Evolutionary conservation across 805 yeast species (phyloP), one percentile per base, ranked within the genome.

Genomic region (Kazachstania bromeliacearum): DNA sequence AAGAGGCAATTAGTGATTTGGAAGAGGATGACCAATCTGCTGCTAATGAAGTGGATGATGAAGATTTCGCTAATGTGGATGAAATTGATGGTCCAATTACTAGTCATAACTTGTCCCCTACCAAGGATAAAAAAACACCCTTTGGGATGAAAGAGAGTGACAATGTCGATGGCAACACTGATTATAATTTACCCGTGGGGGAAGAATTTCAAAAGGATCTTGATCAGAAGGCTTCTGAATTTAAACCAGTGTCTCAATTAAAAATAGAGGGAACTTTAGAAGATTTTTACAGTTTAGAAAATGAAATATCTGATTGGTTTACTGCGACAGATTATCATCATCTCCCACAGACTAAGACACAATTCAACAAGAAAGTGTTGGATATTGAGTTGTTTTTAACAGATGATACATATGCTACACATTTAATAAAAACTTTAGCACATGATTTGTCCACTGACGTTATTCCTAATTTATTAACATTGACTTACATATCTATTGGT

Each of bases 231-330:
- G 67, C 66, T 1, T 53, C 53, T 10, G 64, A 64, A 33, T 49
- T 57, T 27, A 60, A 55, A 10, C 50, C 57, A 1, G 39, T 56
- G 1, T 51, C 64, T 12, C 59, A 55, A 36, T 74, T 77, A 0
- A 63, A 61, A 19, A 50, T 76, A 5, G 56, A 64, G 5, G 77
- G 70, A 57, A 49, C 57, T 3, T 64, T 62, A 39, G 32, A 51
- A 4, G 74, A 70, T 34, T 46, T 50, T 1, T 57, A 62, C 9
- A 39, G 50, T 2, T 50, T 72, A 13, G 40, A 42, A 10, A 52
- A 53, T 1, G 81, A 76, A 42, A 34, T 72, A 12, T 60, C 64
- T 7, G 66, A 68, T 25, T 71, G 77, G 77, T 72, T 69, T 43
- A 47, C 62, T 2, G 28, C 49, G 1, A 44, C 54, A 4, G 68